phyloP scores from a whole-genome alignment of 2,329 filamentous ascomycete species.

The Cadophora gregata region DNA sequence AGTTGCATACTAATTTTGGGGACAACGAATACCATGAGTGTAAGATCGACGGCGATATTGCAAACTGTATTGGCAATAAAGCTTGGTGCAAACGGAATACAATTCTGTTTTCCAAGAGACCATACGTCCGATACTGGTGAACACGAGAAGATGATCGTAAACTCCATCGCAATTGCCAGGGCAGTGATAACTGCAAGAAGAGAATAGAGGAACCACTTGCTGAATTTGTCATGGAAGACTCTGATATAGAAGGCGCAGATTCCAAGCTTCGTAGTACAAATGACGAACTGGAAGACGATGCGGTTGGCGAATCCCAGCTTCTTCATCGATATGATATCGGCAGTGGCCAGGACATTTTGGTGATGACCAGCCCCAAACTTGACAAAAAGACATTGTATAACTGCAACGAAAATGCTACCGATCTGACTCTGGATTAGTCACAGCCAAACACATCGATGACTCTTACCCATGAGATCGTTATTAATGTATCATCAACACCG shows the following conservation, averaged over 20 bases:
- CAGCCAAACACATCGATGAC: too few species aligned
- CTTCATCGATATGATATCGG: constrained; percentile 18
- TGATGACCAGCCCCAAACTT: constrained; percentile 26
- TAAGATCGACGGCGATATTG: constrained; percentile 30
- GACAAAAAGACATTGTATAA: constrained; percentile 21
- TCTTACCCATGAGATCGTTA: constrained; percentile 30
- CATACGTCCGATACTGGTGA: constrained; percentile 29
- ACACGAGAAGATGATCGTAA: constrained; percentile 30
- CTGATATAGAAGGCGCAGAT: constrained; percentile 30
- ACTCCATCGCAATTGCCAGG: constrained; percentile 23
- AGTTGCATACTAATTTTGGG: constrained; percentile 30
- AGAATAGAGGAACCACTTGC: constrained; percentile 18
- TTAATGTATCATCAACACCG: constrained; percentile 30
- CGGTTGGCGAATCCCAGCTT: constrained; percentile 26
- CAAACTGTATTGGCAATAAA: constrained; percentile 22
- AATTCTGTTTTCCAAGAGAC: constrained; percentile 22
- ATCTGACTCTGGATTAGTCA: constrained; percentile 4
- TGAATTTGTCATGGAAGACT: constrained; percentile 25
- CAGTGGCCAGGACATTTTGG: background rate
- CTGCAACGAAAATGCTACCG: constrained; percentile 20
- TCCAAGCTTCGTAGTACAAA: constrained; percentile 29
- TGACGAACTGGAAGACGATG: constrained; percentile 29
- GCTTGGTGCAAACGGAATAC: constrained; percentile 17
- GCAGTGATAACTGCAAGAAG: constrained; percentile 24
- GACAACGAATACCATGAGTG: constrained; percentile 33